Percentiles rank a stretch among this genome's conserved stretches.
Conservation (phyloP, 352 stramenopile genomes). For the Phytophthora kernoviae region DNA sequence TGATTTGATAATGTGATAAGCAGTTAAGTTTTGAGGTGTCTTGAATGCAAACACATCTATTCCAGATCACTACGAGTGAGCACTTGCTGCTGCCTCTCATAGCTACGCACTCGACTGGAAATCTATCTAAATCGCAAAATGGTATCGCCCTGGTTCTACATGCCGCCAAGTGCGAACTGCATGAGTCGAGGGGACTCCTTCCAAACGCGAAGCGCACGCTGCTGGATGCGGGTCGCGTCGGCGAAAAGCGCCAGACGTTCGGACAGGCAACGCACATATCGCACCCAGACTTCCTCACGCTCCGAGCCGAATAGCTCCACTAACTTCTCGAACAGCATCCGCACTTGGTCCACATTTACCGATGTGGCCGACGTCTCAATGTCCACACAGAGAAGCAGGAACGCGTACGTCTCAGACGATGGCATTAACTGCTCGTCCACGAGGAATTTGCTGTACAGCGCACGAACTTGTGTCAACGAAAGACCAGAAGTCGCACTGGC, state of each 20-base stretch:
- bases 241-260: conserved; percentile 50
- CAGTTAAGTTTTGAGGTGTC: not conserved
- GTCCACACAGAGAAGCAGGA: conserved; percentile 72
- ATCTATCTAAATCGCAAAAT: conserved; percentile 25
- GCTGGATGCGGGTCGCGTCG: conserved; percentile 71
- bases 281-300: conserved; percentile 72
- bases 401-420: conserved; percentile 58
- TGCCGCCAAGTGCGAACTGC: conserved; percentile 48
- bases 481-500: conserved; percentile 23
- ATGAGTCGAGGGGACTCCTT: conserved; percentile 59
- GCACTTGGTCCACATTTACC: conserved; percentile 50
- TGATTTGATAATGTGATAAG: not conserved
- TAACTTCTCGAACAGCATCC: conserved; percentile 81
- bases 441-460: conserved; percentile 74
- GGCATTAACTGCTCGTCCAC: conserved; percentile 69
- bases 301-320: conserved; percentile 73
- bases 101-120: conserved; percentile 17
- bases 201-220: conserved; percentile 70
- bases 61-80: not conserved
- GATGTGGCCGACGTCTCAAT: conserved; percentile 59
- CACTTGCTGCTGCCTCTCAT: not conserved
- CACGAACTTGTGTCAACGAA: conserved; percentile 46
- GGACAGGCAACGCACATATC: conserved; percentile 58
- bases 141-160: conserved; percentile 17
- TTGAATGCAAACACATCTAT: conserved; percentile 29